Percentiles rank a stretch among this genome's conserved stretches.
Conservation (phyloP, 257 asterid species). For the Ocimum tenuiflorum region DNA sequence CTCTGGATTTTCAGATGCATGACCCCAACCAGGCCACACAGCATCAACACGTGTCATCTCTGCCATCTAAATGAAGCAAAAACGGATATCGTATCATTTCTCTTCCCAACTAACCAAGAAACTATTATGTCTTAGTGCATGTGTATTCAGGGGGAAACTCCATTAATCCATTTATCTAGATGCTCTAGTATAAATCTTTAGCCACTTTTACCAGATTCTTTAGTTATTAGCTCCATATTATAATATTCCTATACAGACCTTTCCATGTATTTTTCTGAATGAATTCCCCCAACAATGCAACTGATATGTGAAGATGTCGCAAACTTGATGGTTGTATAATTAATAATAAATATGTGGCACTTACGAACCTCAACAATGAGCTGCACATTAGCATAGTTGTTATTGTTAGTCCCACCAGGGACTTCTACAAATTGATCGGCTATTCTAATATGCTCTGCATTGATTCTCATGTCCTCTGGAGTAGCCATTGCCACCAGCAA, state of each 20-base stretch:
- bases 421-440: slow-evolving; percentile 99
- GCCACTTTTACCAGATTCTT: not conserved
- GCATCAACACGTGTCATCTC: slow-evolving; percentile 97
- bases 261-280: slow-evolving; percentile 4
- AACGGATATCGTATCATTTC: not conserved
- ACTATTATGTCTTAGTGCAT: slow-evolving; percentile 9
- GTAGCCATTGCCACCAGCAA: slow-evolving; percentile 99
- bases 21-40: slow-evolving; percentile 99
- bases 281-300: not conserved
- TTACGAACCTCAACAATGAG: slow-evolving; percentile 89
- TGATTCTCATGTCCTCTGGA: slow-evolving; percentile 97
- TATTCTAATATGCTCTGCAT: slow-evolving; percentile 97
- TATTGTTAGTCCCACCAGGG: slow-evolving; percentile 97
- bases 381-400: slow-evolving; percentile 96
- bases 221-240: not conserved
- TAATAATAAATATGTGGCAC: slow-evolving; percentile 7
- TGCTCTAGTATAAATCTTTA: not conserved
- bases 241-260: slow-evolving; percentile 8
- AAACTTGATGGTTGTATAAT: not conserved
- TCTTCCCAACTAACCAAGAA: not conserved
- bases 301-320: not conserved
- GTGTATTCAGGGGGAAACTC: too few relatives aligned
- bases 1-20: slow-evolving; percentile 98
- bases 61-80: slow-evolving; percentile 63
- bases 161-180: not conserved